Evolutionary conservation across 139 green algal species (phyloP).

Genomic region (Dunaliella primolecta): DNA sequence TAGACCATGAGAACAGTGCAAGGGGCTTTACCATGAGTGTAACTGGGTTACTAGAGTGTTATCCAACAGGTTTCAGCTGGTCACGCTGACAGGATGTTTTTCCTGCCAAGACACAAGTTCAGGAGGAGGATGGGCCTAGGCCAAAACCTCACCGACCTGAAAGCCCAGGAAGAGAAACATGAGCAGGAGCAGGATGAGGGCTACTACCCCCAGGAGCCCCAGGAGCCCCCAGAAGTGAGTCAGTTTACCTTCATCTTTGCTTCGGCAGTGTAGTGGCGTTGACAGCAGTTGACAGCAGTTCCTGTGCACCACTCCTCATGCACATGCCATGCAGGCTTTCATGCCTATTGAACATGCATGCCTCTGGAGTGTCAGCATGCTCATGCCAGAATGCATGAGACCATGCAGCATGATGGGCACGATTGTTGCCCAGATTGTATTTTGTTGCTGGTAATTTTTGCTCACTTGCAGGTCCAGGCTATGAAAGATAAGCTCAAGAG

Average conservation of each 20-base stretch:
- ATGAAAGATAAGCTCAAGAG: not conserved
- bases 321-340: not conserved
- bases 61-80: not conserved
- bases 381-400: too few relatives aligned
- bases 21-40: too few relatives aligned
- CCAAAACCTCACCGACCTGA: not conserved
- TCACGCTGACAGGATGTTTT: not conserved
- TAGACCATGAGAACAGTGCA: not conserved
- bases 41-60: not conserved
- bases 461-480: not conserved
- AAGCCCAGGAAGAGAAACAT: not conserved
- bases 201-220: not conserved
- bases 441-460: not conserved
- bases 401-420: too few relatives aligned
- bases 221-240: not conserved
- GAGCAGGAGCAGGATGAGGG: not conserved
- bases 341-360: not conserved
- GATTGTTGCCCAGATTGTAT: too few relatives aligned
- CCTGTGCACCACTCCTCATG: not conserved
- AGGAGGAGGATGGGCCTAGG: not conserved
- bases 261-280: too few relatives aligned
- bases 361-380: not conserved
- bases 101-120: not conserved
- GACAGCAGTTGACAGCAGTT: too few relatives aligned
- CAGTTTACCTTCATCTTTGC: not conserved